Base-by-base conservation (phyloP, 2,329 filamentous ascomycete genomes). In the Aspergillus brasiliensis region DNA sequence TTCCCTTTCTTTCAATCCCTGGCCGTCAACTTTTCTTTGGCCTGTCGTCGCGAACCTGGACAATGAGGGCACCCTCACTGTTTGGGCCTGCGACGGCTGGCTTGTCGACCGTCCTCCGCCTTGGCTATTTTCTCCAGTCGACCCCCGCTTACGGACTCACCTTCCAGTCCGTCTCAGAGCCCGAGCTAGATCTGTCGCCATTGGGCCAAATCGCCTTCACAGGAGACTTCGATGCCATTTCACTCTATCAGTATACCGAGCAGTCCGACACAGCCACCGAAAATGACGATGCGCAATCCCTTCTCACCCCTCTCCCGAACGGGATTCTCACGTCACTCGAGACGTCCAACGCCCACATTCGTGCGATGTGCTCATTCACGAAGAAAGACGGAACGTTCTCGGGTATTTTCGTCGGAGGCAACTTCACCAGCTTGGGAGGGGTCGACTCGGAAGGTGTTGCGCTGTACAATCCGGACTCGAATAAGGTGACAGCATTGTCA, bases 181-280 rank as follows among this genome's bases (percentile, higher is more conserved):
- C 76, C 15, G 68, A 76, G 13, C 63, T 99, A 72, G 90, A 96
- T 73, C 84, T 97, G 60, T 85, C 84, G 27, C 81, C 87, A 59
- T 81, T 99, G 37, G 95, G 95, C 59, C 87, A 90, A 68, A 88
- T 97, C 66, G 92, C 91, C 57, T 83, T 99, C 60, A 90, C 88
- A 1, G 95, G 95, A 68, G 89, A 97, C 77, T 99, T 97, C 74
- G 87, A 91, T 70, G 91, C 92, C 57, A 90, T 98, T 69, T 97
- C 95, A 11, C 81, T 97, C 40, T 98, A 95, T 80, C 82, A 93
- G 72, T 98, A 88, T 70, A 83, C 89, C 70, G 91, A 90, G 63
- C 94, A 99, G 75, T 88, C 82, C 60, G 86, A 94, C 56, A 64
- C 69, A 28, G 63, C 66, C 11, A 57, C 86, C 68, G 87, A 80